Evolutionary conservation across 2,329 filamentous ascomycete genomes (phyloP).

Genomic region (Fusarium proliferatum): DNA sequence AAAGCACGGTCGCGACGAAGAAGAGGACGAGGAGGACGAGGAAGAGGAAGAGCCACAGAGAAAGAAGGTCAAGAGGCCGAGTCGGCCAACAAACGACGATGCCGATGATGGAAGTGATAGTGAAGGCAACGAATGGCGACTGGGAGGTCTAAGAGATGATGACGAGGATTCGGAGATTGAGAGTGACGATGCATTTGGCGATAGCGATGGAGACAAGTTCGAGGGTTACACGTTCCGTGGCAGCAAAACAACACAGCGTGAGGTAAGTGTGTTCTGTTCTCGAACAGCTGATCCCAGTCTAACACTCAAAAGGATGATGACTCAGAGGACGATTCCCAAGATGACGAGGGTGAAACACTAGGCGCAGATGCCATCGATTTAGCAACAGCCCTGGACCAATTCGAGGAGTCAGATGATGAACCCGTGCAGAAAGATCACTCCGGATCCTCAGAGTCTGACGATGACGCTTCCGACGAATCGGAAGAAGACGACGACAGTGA

Average conservation of each 20-base stretch:
- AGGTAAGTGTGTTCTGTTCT: conserved; percentile 35
- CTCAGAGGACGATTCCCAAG: conserved; percentile 65
- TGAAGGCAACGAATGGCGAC: conserved; percentile 85
- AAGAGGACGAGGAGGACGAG: conserved; percentile 61
- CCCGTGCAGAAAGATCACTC: conserved; percentile 58
- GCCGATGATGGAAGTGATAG: conserved; percentile 84
- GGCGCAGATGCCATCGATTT: conserved; percentile 70
- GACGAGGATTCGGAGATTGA: conserved; percentile 74
- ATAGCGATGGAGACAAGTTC: conserved; percentile 88
- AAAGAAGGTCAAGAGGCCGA: conserved; percentile 56
- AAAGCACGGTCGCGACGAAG: conserved; percentile 58
- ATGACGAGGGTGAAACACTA: conserved; percentile 68
- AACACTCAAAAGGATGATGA: conserved; percentile 60
- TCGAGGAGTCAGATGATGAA: conserved; percentile 62
- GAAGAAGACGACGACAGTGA: conserved; percentile 61
- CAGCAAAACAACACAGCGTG: conserved; percentile 52
- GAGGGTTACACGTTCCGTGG: conserved; percentile 74
- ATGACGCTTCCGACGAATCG: conserved; percentile 54
- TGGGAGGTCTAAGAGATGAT: conserved; percentile 70
- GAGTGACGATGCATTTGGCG: conserved; percentile 84
- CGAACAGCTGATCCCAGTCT: not conserved
- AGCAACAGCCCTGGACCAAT: conserved; percentile 66
- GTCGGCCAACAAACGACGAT: conserved; percentile 56
- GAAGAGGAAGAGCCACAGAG: conserved; percentile 58
- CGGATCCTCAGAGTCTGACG: conserved; percentile 58